These are phyloP conservation scores for Yamadazyma dushanensis DNA, from an alignment of 1,139 yeast genomes.

Conservation along the genomic window DNA sequence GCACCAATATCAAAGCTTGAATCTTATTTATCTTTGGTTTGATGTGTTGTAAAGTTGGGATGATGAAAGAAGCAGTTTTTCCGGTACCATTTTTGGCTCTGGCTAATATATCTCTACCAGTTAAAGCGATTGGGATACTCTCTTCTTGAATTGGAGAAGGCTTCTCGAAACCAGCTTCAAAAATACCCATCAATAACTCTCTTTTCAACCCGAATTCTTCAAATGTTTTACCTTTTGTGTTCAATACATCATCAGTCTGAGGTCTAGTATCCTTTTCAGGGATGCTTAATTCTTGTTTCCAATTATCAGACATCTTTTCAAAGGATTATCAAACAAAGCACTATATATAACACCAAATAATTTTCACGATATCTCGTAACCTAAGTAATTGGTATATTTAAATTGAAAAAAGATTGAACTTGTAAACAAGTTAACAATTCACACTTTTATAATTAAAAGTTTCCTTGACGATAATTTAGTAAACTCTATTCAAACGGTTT, in stretches of 20 bases:
- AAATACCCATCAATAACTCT: conserved; percentile 95
- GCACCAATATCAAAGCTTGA: conserved; percentile 86
- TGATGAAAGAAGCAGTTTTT: conserved; percentile 93
- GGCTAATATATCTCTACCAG: conserved; percentile 95
- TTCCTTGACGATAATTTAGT: too few species aligned
- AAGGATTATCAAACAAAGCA: background rate
- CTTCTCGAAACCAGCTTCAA: conserved; percentile 97
- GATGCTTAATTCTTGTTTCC: conserved; percentile 75
- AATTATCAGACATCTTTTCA: conserved; percentile 22
- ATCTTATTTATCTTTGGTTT: conserved; percentile 83
- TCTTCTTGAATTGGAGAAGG: conserved; percentile 99
- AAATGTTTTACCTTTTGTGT: conserved; percentile 86
- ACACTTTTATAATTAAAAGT: too few species aligned
- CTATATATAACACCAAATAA: background rate
- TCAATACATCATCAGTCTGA: conserved; percentile 94
- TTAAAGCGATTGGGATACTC: conserved; percentile 90
- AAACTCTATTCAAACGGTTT: background rate
- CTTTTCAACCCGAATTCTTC: conserved; percentile 92
- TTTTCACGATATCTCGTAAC: too few species aligned
- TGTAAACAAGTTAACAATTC: too few species aligned
- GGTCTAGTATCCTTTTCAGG: conserved; percentile 89
- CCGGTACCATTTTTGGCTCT: conserved; percentile 99
- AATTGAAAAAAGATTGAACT: too few species aligned
- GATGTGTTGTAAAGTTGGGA: conserved; percentile 80
- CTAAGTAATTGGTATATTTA: too few species aligned